Evolutionary conservation across 108 stramenopile species (phyloP), one percentile per base, ranked within the genome.

Genomic region (Skeletonema costatum): DNA sequence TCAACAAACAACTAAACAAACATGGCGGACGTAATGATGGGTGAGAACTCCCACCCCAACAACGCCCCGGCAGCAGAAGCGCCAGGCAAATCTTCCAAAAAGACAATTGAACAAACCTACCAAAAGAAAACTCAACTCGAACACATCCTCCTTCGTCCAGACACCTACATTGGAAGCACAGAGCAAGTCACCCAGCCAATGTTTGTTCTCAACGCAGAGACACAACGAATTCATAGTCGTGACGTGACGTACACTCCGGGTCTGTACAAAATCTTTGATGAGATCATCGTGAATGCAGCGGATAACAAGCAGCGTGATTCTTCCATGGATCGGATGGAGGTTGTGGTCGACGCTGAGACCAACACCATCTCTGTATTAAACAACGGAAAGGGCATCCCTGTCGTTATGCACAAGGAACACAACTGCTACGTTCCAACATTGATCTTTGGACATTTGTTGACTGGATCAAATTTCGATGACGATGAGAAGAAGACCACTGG

Each of bases 241-340:
- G 78, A 88, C 41, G 84, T 97, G 78, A 98, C 96, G 6, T 99
- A 78, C 82, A 93, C 92, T 3, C 99, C 99, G 67, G 99, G 98
- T 66, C 87, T 99, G 32, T 99, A 83, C 97, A 99, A 99, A 76
- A 99, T 99, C 67, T 99, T 98, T 76, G 99, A 99, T 77, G 99
- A 99, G 87, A 99, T 99, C 77, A 84, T 99, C 32, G 99, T 99
- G 42, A 99, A 99, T 81, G 99, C 99, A 30, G 94, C 98, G 1
- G 99, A 99, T 84, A 99, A 99, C 90, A 99, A 99, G 85, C 98
- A 99, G 86, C 97, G 99, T 29, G 98, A 99, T 89, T 84, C 93
- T 31, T 82, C 90, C 17, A 99, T 99, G 98, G 90, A 96, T 83
- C 85, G 84, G 76, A 87, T 99, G 46, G 97, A 99, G 48, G 92